phyloP scores from a whole-genome alignment of 139 green algal species.

The Chlorella sp. region DNA sequence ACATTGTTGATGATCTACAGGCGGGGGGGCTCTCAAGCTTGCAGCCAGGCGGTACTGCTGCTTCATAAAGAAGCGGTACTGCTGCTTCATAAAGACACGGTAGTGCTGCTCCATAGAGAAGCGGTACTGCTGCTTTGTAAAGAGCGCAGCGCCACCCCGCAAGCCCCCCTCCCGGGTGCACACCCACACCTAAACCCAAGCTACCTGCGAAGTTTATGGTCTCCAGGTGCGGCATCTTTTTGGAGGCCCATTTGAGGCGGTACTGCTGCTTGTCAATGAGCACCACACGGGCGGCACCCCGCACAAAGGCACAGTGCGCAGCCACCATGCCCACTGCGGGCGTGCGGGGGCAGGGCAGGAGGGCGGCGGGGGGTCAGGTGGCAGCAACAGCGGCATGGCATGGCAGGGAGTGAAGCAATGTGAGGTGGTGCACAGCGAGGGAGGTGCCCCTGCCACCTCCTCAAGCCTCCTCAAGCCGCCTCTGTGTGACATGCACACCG shows the following conservation, averaged over 20 bases:
- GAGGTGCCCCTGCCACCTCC: neutral
- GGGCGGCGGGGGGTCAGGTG: neutral
- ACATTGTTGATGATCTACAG: too few species aligned
- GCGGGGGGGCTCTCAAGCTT: too few species aligned
- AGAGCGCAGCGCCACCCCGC: too few species aligned
- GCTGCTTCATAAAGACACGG: too few species aligned
- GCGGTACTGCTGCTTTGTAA: too few species aligned
- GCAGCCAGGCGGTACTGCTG: too few species aligned
- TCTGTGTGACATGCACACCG: too few species aligned
- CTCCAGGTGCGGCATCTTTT: conserved; percentile 34
- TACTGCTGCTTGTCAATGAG: conserved; percentile 72
- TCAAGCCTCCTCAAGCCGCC: too few species aligned
- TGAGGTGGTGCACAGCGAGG: neutral
- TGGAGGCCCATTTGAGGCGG: conserved; percentile 60
- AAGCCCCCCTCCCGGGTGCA: too few species aligned
- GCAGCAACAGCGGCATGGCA: neutral
- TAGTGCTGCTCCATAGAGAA: too few species aligned
- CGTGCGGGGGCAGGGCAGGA: neutral
- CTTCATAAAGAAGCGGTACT: too few species aligned
- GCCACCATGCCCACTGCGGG: conserved; percentile 68
- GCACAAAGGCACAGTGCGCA: conserved; percentile 62
- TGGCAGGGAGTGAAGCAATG: neutral
- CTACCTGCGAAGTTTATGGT: conserved; percentile 60
- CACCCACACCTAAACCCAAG: too few species aligned
- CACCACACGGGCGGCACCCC: conserved; percentile 59